Evolutionary conservation across 805 yeast species (phyloP).

Genomic region (Brettanomyces custersianus): DNA sequence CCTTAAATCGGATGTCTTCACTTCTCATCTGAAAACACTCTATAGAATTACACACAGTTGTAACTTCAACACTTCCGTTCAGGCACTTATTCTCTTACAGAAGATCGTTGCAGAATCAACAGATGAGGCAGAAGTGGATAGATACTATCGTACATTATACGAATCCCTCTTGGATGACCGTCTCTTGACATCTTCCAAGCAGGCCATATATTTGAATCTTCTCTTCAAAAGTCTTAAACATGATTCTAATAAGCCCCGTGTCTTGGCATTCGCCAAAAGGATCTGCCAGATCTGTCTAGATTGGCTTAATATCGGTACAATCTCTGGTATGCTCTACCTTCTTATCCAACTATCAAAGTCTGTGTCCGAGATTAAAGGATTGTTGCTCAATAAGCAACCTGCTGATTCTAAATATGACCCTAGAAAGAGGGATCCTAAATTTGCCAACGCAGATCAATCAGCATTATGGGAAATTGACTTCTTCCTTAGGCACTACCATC

Average conservation of each 20-base stretch:
- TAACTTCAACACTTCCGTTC: constrained; percentile 89
- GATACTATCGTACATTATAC: constrained; percentile 82
- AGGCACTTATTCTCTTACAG: constrained; percentile 78
- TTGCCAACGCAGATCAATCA: constrained; percentile 73
- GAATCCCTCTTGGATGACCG: constrained; percentile 84
- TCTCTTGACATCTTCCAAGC: constrained; percentile 79
- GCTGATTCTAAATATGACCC: constrained; percentile 52
- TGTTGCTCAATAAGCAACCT: constrained; percentile 34
- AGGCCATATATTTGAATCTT: constrained; percentile 82
- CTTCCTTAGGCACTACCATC: constrained; percentile 79
- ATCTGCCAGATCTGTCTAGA: constrained; percentile 74
- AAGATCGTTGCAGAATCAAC: constrained; percentile 61
- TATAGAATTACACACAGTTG: constrained; percentile 89
- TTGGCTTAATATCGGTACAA: constrained; percentile 84
- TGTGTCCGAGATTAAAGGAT: constrained; percentile 57
- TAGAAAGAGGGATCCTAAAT: constrained; percentile 86
- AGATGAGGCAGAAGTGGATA: constrained; percentile 30
- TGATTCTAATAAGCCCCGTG: constrained; percentile 56
- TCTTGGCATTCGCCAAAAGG: constrained; percentile 85
- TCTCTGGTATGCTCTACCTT: constrained; percentile 73
- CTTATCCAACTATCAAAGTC: constrained; percentile 58
- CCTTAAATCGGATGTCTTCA: constrained; percentile 60
- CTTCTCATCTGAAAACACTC: constrained; percentile 71
- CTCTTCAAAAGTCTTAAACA: constrained; percentile 74
- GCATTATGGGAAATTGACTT: constrained; percentile 82